These are phyloP conservation scores for Penicillium sp. DNA, from an alignment of 2,329 filamentous ascomycete genomes.

Conservation along the genomic window DNA sequence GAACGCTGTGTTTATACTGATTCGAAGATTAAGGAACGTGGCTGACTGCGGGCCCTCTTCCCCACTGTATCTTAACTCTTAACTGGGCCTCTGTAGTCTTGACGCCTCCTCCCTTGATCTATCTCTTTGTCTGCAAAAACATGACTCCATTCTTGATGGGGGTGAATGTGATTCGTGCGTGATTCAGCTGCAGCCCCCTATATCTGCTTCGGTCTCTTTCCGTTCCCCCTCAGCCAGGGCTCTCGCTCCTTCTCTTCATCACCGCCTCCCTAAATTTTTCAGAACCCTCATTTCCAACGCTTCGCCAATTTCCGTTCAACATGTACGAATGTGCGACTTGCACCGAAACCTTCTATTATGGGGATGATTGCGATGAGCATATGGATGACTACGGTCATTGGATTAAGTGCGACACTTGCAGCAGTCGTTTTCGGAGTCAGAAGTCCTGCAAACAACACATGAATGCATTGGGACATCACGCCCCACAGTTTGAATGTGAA, in stretches of 20 bases:
- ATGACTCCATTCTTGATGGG: too few species aligned
- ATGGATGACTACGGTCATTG: neutral
- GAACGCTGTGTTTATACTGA: too few species aligned
- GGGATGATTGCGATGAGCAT: neutral
- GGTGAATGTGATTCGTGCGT: neutral
- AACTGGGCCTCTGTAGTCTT: too few species aligned
- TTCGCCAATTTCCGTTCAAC: neutral
- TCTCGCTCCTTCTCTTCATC: neutral
- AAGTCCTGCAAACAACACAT: neutral
- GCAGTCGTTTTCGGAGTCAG: neutral
- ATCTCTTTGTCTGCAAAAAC: too few species aligned
- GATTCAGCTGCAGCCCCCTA: neutral
- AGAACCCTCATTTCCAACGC: neutral
- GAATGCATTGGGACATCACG: conserved; percentile 20
- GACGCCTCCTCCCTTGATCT: too few species aligned
- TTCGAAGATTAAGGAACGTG: too few species aligned
- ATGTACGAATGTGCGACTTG: neutral
- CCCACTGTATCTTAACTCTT: too few species aligned
- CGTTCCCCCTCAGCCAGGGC: neutral
- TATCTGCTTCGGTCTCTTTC: neutral
- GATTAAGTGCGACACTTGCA: neutral
- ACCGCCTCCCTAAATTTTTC: neutral
- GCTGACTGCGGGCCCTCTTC: too few species aligned
- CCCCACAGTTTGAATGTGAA: conserved; percentile 17
- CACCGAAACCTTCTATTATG: neutral